phyloP scores from a whole-genome alignment of 192 early-diverging fungal species.

The Entophlyctis luteolus region DNA sequence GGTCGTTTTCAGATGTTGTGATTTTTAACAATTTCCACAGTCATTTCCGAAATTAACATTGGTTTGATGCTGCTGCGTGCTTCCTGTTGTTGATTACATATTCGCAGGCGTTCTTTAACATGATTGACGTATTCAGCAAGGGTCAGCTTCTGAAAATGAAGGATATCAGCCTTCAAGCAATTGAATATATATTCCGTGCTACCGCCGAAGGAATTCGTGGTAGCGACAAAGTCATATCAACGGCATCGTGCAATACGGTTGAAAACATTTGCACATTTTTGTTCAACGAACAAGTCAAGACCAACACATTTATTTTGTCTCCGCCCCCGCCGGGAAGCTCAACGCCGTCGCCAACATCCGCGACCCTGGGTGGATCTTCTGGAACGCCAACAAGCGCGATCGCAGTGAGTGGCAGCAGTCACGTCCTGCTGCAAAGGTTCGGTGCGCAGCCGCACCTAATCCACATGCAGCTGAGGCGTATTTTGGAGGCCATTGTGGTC shows the following conservation, averaged over 20 bases:
- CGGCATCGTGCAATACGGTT: constrained; percentile 64
- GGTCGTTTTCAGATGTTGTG: constrained; percentile 28
- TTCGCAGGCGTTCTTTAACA: constrained; percentile 50
- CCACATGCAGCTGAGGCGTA: constrained; percentile 56
- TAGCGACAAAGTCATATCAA: constrained; percentile 53
- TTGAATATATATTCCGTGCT: constrained; percentile 72
- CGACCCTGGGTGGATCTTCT: too few species aligned
- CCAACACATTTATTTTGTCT: too few species aligned
- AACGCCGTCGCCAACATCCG: too few species aligned
- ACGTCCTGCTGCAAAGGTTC: constrained; percentile 56
- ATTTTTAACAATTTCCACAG: constrained; percentile 30
- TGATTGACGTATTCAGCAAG: constrained; percentile 68
- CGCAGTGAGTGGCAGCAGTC: constrained; percentile 32
- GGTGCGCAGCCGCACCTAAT: constrained; percentile 58
- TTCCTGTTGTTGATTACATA: background rate
- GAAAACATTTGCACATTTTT: constrained; percentile 72
- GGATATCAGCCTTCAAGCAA: constrained; percentile 52
- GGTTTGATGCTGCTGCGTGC: constrained; percentile 1
- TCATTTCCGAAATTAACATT: constrained; percentile 56
- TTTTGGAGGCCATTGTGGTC: constrained; percentile 75
- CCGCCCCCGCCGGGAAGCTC: background rate
- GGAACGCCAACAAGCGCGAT: constrained; percentile 18
- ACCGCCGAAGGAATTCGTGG: constrained; percentile 68
- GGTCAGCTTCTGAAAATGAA: constrained; percentile 61
- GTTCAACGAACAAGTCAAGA: constrained; percentile 45